Evolutionary conservation across 164 flowering plant genomes (phyloP).

Genomic region (Magnolia sinica): DNA sequence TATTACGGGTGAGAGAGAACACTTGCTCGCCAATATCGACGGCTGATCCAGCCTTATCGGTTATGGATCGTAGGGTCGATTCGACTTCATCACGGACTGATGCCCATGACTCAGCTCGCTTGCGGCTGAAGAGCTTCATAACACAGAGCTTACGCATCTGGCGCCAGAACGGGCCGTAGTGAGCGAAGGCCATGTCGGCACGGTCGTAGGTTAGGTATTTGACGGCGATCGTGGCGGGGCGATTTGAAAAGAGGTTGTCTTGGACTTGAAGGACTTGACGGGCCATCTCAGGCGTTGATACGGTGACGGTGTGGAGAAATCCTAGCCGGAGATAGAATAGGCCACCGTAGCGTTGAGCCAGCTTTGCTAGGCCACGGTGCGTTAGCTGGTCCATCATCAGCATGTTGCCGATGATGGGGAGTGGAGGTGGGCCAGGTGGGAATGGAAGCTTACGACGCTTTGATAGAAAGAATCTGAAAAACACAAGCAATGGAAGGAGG

Average conservation of each 20-base stretch:
- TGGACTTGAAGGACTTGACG: constrained; percentile 70
- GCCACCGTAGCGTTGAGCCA: constrained; percentile 62
- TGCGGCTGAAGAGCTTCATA: constrained; percentile 73
- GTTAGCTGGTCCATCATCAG: constrained; percentile 69
- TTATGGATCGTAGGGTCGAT: constrained; percentile 24
- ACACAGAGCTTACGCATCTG: constrained; percentile 89
- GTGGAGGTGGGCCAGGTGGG: constrained; percentile 77
- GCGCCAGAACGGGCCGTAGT: constrained; percentile 92
- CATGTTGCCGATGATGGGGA: constrained; percentile 80
- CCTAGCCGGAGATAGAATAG: constrained; percentile 61
- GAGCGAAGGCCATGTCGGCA: constrained; percentile 83
- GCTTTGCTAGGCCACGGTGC: constrained; percentile 72
- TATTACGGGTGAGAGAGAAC: constrained; percentile 48
- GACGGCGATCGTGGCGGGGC: constrained; percentile 67
- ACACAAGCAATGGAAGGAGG: neutral
- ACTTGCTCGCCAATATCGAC: constrained; percentile 63
- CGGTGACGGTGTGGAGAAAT: constrained; percentile 43
- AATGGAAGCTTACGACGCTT: constrained; percentile 29
- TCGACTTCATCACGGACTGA: constrained; percentile 79
- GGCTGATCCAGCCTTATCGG: constrained; percentile 21
- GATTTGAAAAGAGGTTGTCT: constrained; percentile 73
- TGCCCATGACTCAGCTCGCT: constrained; percentile 74
- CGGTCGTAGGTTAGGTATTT: constrained; percentile 68
- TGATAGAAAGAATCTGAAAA: neutral
- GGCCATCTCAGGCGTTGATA: constrained; percentile 65